These are phyloP conservation scores for Priceomyces fermenticarens DNA, from an alignment of 805 yeast species.

Conservation along the genomic window DNA sequence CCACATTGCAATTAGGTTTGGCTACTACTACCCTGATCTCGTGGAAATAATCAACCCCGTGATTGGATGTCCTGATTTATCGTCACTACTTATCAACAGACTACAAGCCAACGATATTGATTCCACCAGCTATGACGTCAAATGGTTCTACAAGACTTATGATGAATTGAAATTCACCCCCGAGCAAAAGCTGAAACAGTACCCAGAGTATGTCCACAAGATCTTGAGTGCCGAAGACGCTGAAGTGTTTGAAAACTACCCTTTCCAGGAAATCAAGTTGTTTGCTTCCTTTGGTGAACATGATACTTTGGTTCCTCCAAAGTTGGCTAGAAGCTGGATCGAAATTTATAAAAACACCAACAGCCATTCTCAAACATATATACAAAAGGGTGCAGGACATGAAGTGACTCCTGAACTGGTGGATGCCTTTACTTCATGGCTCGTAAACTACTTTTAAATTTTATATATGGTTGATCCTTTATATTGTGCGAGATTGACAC, in stretches of 20 bases:
- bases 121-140: conserved; percentile 21
- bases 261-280: conserved; percentile 25
- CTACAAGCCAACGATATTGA: conserved; percentile 19
- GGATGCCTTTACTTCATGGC: conserved; percentile 29
- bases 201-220: conserved; percentile 35
- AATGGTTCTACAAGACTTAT: conserved; percentile 30
- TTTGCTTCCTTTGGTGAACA: conserved; percentile 36
- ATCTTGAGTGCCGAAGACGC: conserved; percentile 25
- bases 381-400: conserved; percentile 32
- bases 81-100: conserved; percentile 43
- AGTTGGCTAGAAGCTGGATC: conserved; percentile 28
- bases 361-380: conserved; percentile 19
- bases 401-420: conserved; percentile 34
- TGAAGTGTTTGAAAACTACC: conserved; percentile 31
- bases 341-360: conserved; percentile 26
- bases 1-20: conserved; percentile 50
- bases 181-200: conserved; percentile 19
- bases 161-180: conserved; percentile 29
- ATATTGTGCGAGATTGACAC: neutral
- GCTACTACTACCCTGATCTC: conserved; percentile 31
- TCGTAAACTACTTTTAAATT: conserved; percentile 12
- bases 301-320: conserved; percentile 36
- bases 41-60: conserved; percentile 46
- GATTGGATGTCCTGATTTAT: conserved; percentile 48
- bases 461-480: neutral